Evolutionary conservation across 345 rosid species (phyloP).

Genomic region (Psidium guajava): DNA sequence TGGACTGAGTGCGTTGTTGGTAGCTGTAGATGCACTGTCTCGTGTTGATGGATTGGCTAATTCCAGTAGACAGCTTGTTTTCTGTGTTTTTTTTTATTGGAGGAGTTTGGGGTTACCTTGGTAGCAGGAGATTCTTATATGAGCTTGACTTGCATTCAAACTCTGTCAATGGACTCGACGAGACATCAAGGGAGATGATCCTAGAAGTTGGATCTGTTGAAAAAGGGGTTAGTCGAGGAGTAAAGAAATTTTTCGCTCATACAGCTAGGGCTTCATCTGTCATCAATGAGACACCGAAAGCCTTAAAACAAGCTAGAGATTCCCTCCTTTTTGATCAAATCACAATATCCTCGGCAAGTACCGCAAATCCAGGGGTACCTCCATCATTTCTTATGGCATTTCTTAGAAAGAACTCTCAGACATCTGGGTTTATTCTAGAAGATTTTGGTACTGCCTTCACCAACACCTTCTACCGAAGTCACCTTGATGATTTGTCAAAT

Average conservation of each 20-base stretch:
- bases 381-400: constrained; percentile 94
- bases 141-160: no score
- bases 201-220: constrained; percentile 95
- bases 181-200: constrained; percentile 80
- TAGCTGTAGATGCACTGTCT: no score
- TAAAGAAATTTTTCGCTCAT: constrained; percentile 59
- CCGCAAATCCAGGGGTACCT: constrained; percentile 91
- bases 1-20: no score
- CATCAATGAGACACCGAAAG: constrained; percentile 47
- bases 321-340: constrained; percentile 52
- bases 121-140: no score
- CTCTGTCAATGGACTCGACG: no score
- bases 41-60: no score
- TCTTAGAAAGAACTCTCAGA: constrained; percentile 58
- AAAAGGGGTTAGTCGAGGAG: constrained; percentile 41
- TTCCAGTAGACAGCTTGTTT: no score
- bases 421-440: constrained; percentile 74
- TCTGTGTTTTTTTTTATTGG: no score
- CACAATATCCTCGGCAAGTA: constrained; percentile 38
- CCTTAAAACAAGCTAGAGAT: constrained; percentile 55
- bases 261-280: constrained; percentile 51
- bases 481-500: constrained; percentile 78
- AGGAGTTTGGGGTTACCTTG: no score
- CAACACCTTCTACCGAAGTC: constrained; percentile 79
- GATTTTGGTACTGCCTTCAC: constrained; percentile 72